A percentile compares a stretch with the other conserved stretches of the same genome.
phyloP scores from a whole-genome alignment of 176 grass and related monocot species.

The Echinochloa phyllopogon region DNA sequence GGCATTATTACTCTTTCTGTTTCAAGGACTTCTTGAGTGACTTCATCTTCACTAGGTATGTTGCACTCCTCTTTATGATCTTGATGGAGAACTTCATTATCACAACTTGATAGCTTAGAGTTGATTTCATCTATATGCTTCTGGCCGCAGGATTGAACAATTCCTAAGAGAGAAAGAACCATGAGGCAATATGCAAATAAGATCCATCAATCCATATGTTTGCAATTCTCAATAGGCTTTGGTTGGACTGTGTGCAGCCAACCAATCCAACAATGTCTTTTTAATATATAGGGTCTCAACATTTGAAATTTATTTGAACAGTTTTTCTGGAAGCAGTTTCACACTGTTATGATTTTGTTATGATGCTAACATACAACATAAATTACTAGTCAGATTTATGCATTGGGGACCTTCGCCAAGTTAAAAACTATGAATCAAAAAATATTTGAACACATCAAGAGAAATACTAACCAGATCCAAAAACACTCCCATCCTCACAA shows the following conservation, averaged over 20 bases:
- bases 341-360: no score
- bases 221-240: no score
- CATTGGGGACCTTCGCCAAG: no score
- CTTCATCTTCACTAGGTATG: neutral
- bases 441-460: neutral
- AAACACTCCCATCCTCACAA: neutral
- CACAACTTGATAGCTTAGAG: neutral
- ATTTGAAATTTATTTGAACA: no score
- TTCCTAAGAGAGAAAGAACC: constrained; percentile 24
- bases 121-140: neutral
- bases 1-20: constrained; percentile 12
- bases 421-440: no score
- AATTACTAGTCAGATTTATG: neutral
- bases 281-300: no score
- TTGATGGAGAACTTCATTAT: neutral
- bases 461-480: constrained; percentile 7
- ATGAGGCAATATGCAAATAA: neutral
- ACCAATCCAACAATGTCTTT: neutral
- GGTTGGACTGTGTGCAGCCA: neutral
- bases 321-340: no score
- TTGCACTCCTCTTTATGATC: constrained; percentile 20
- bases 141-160: neutral
- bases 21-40: neutral
- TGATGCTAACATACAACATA: no score
- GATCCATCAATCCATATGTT: no score